Base-by-base conservation (phyloP, 1,139 yeast species). In the Magnusiomyces paraingens region DNA sequence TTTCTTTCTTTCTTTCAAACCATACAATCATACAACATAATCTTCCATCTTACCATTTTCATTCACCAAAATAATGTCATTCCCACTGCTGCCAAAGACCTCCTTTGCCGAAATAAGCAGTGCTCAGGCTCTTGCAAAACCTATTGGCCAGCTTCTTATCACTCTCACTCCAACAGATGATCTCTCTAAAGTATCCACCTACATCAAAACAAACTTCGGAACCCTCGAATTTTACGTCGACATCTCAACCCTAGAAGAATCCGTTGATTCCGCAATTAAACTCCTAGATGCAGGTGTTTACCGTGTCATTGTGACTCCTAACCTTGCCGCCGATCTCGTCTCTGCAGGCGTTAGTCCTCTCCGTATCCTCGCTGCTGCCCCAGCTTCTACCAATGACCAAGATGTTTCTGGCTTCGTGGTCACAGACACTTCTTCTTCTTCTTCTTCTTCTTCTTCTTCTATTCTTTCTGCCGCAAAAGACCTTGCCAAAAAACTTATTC, bases 281-380 rank as follows among this genome's bases (percentile, higher is more conserved):
- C 65, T 87, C 40, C 76, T 87, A 59, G 89, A 90, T 64, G 76
- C 77, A 52, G 96, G 96, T 35, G 80, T 85, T 18, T 66, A 72
- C 39, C 74, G 75, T 17, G 66, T 87, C 1, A 73, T 86, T 59
- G 79, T 80, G 32, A 58, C 68, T 1, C 67, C 67, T 18, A 53
- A 61, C 0, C 70, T 70, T 50, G 75, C 73, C 1, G 67, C 66
- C 0, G 66, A 68, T 26, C 68, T 79, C 18, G 64, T 66, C 1
- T 74, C 69, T 2, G 70, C 78, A 8, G 87, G 86, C 8, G 79
- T 88, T 55, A 12, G 17, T 12, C 91, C 95, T 47, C 63, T 76
- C 32, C 73, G 77, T 39, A 74, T 90, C 60, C 73, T 85, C 55
- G 77, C 77, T n/a, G 72, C 72, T 35, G 56, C 61, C 11, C 51